Conservation (phyloP, 345 rosid genomes). For the Angophora floribunda region DNA sequence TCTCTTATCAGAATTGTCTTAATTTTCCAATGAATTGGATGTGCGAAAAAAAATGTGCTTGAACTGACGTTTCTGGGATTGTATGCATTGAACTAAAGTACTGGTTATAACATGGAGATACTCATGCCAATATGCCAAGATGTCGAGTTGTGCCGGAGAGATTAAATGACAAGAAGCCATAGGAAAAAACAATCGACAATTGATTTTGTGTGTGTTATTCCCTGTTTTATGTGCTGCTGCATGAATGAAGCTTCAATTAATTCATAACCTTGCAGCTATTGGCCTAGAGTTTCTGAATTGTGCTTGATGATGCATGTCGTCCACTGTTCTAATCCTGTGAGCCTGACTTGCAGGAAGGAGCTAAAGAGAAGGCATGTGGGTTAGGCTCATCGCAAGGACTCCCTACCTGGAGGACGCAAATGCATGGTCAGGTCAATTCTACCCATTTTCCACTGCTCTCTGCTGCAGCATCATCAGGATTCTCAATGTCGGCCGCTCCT, state of each 20-base stretch:
- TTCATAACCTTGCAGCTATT: neutral
- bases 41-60: neutral
- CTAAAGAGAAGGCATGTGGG: conserved; percentile 26
- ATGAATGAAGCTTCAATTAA: neutral
- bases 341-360: conserved; percentile 42
- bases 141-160: neutral
- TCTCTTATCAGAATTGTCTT: neutral
- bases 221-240: neutral
- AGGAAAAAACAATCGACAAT: neutral
- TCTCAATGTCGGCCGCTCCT: conserved; percentile 64
- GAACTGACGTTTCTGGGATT: neutral
- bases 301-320: neutral
- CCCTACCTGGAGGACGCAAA: conserved; percentile 57
- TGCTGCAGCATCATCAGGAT: conserved; percentile 99
- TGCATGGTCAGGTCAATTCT: conserved; percentile 42
- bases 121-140: neutral
- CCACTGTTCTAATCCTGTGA: neutral
- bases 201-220: neutral
- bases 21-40: neutral
- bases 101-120: neutral
- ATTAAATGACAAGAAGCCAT: neutral
- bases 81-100: neutral
- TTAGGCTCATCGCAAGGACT: conserved; percentile 28
- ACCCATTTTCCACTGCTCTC: conserved; percentile 46
- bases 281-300: neutral